Percentiles rank a stretch among this genome's conserved stretches.
These are phyloP conservation scores for Ampelomyces quisqualis DNA, from an alignment of 2,329 filamentous ascomycete species.

Conservation along the genomic window DNA sequence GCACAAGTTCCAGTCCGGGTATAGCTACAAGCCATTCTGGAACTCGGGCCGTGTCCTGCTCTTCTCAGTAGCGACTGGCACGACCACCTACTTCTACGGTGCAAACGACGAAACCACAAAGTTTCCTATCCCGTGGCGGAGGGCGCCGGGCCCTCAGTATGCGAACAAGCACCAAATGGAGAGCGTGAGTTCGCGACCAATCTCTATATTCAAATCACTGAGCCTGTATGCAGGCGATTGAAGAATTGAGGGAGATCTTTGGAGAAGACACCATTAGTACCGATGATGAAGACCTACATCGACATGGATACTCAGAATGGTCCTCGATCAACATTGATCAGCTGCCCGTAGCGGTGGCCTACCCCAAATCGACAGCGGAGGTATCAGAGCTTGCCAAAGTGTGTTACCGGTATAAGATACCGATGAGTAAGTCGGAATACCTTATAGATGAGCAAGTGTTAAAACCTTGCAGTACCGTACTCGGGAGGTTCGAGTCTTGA, in stretches of 20 bases:
- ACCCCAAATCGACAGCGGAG: slow-evolving; percentile 64
- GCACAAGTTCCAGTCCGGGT: slow-evolving; percentile 19
- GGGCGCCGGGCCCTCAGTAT: slow-evolving; percentile 45
- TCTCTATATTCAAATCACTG: slow-evolving; percentile 1
- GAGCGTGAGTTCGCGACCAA: slow-evolving; percentile 41
- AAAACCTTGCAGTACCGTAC: slow-evolving; percentile 63
- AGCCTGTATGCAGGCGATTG: slow-evolving; percentile 52
- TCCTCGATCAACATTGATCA: slow-evolving; percentile 65
- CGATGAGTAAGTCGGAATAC: slow-evolving; percentile 56
- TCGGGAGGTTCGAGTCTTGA: slow-evolving; percentile 85
- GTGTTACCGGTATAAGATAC: slow-evolving; percentile 76
- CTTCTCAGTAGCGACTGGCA: slow-evolving; percentile 52
- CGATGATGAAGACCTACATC: slow-evolving; percentile 63
- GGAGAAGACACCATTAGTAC: slow-evolving; percentile 63
- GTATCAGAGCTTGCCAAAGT: slow-evolving; percentile 66
- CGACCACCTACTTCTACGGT: slow-evolving; percentile 55
- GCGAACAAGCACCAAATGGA: slow-evolving; percentile 55
- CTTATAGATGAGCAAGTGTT: background rate
- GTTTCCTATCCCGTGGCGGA: slow-evolving; percentile 31
- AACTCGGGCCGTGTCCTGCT: slow-evolving; percentile 52
- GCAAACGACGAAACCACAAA: slow-evolving; percentile 44
- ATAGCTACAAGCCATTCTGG: slow-evolving; percentile 45
- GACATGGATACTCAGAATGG: slow-evolving; percentile 71
- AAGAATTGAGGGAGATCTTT: slow-evolving; percentile 54
- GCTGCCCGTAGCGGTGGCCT: slow-evolving; percentile 65